phyloP scores from a whole-genome alignment of 2,329 filamentous ascomycete genomes.

The Calonectria crousiana region DNA sequence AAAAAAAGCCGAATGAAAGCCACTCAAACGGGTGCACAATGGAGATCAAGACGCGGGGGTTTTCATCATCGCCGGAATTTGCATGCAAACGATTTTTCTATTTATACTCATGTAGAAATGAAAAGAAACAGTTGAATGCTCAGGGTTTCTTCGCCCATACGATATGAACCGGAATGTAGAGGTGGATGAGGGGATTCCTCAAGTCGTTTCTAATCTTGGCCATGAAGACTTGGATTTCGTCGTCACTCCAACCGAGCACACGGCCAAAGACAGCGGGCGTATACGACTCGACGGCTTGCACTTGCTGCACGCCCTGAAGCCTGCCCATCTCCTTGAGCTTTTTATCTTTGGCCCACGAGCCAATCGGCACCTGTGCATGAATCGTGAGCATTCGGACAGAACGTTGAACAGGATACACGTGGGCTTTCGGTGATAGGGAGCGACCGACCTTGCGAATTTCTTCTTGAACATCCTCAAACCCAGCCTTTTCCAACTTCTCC shows the following conservation, averaged over 20 bases:
- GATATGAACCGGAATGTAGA: constrained; percentile 36
- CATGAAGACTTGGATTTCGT: constrained; percentile 35
- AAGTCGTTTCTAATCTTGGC: constrained; percentile 37
- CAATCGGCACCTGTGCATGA: constrained; percentile 16
- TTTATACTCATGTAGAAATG: neutral
- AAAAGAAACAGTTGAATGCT: neutral
- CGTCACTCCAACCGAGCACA: constrained; percentile 33
- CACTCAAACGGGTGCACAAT: too few species aligned
- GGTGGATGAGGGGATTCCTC: constrained; percentile 28
- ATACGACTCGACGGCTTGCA: constrained; percentile 33
- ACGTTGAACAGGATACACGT: too few species aligned
- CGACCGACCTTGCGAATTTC: constrained; percentile 20
- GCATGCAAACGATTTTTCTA: neutral
- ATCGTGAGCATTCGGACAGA: neutral
- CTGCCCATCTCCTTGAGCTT: constrained; percentile 35
- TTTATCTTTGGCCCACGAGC: constrained; percentile 26
- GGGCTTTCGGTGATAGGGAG: neutral
- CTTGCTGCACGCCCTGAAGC: constrained; percentile 30
- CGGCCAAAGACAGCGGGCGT: constrained; percentile 33
- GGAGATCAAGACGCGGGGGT: neutral
- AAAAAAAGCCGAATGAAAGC: too few species aligned
- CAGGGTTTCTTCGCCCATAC: constrained; percentile 34
- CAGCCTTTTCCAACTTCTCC: constrained; percentile 2
- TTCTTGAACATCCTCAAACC: constrained; percentile 17
- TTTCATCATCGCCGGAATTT: neutral